Percentiles rank a stretch among this genome's conserved stretches.
Conservation (phyloP, 2,329 filamentous ascomycete genomes). For the Cryphonectria carpinicola region DNA sequence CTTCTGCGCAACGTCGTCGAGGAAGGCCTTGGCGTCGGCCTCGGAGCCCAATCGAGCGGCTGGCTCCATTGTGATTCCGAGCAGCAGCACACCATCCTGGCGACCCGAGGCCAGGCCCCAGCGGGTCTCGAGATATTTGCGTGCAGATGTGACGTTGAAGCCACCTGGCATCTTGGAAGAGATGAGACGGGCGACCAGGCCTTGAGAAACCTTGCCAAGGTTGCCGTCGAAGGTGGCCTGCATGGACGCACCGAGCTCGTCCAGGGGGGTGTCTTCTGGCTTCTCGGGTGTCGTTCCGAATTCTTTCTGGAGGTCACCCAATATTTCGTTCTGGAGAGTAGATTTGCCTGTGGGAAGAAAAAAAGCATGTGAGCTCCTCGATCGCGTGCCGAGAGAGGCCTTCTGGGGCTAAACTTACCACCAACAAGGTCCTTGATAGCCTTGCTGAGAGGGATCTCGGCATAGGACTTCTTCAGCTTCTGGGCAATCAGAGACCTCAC, state of each 20-base stretch:
- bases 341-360: constrained; percentile 74
- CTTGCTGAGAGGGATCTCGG: constrained; percentile 90
- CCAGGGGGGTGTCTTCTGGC: constrained; percentile 94
- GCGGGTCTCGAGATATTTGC: constrained; percentile 92
- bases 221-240: constrained; percentile 99
- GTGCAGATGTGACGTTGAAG: constrained; percentile 95
- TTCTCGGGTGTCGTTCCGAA: constrained; percentile 98
- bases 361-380: constrained; percentile 24
- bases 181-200: constrained; percentile 89
- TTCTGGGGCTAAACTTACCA: constrained; percentile 63
- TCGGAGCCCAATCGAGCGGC: constrained; percentile 86
- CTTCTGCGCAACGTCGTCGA: constrained; percentile 87
- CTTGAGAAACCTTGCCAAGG: constrained; percentile 94
- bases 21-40: constrained; percentile 86
- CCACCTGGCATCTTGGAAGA: constrained; percentile 99
- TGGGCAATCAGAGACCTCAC: constrained; percentile 89
- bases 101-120: constrained; percentile 87
- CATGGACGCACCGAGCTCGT: constrained; percentile 93
- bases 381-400: constrained; percentile 15
- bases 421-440: constrained; percentile 98
- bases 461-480: constrained; percentile 92
- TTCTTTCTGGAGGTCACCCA: constrained; percentile 96
- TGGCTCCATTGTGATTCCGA: constrained; percentile 93
- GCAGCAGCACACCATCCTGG: constrained; percentile 86
- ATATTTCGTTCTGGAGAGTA: constrained; percentile 96